phyloP scores from a whole-genome alignment of 139 green algal species.

The Tetraselmis striata region DNA sequence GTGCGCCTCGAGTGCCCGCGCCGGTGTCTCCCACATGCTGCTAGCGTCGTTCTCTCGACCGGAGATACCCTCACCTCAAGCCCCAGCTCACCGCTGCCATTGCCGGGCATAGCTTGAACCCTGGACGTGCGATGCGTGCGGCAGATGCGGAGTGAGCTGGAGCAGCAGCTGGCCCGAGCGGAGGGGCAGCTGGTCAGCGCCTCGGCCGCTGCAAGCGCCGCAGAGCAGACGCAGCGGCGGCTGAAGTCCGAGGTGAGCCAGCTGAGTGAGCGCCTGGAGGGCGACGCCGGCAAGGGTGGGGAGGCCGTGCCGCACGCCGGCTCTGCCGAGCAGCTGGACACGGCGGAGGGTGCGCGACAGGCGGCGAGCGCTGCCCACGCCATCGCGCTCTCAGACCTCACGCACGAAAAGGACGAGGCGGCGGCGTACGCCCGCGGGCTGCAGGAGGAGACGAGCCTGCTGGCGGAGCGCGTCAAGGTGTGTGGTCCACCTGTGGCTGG shows the following conservation, averaged over 20 bases:
- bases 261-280: neutral
- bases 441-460: neutral
- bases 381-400: neutral
- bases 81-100: too few relatives aligned
- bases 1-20: too few relatives aligned
- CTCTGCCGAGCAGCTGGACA: neutral
- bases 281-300: too few relatives aligned
- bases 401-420: neutral
- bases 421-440: neutral
- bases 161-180: neutral
- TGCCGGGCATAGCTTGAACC: too few relatives aligned
- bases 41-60: too few relatives aligned
- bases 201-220: neutral
- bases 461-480: neutral
- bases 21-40: too few relatives aligned
- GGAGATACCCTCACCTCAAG: too few relatives aligned
- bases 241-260: neutral
- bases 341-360: neutral
- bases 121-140: neutral
- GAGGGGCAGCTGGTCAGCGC: neutral
- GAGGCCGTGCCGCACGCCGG: neutral
- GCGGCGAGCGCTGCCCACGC: neutral
- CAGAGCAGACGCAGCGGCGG: neutral
- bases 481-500: too few relatives aligned
- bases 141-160: neutral